phyloP scores from a whole-genome alignment of 306 rosid species.

The Delonix regia region DNA sequence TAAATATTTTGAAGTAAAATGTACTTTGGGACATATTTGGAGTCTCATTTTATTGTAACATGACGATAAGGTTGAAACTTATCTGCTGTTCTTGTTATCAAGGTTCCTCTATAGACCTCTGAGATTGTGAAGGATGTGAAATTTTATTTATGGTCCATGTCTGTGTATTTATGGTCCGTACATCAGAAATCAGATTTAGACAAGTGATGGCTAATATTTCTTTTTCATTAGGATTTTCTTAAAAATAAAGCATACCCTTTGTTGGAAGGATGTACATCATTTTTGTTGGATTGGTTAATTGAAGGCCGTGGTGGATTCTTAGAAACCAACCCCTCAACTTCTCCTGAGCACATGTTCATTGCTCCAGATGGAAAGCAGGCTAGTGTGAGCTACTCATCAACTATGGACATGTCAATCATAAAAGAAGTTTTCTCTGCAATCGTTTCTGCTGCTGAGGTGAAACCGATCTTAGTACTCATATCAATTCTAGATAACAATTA shows the following conservation, averaged over 20 bases:
- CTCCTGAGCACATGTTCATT: slow-evolving; percentile 93
- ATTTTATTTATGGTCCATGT: slow-evolving; percentile 19
- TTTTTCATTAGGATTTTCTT: slow-evolving; percentile 68
- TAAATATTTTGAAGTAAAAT: not conserved
- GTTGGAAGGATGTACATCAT: slow-evolving; percentile 88
- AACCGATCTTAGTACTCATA: slow-evolving; percentile 34
- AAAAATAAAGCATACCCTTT: slow-evolving; percentile 89
- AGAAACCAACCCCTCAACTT: slow-evolving; percentile 97
- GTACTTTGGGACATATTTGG: not conserved
- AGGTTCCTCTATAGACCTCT: slow-evolving; percentile 6
- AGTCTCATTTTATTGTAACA: slow-evolving; percentile 21
- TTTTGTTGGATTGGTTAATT: slow-evolving; percentile 98
- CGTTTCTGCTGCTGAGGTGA: slow-evolving; percentile 85
- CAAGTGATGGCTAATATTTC: slow-evolving; percentile 35
- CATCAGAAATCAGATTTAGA: not conserved
- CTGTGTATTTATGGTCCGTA: not conserved
- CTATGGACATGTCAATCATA: slow-evolving; percentile 91
- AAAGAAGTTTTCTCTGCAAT: slow-evolving; percentile 80
- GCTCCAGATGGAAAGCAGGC: slow-evolving; percentile 87
- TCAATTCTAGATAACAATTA: slow-evolving; percentile 9
- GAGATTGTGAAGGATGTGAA: slow-evolving; percentile 2
- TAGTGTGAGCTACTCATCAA: slow-evolving; percentile 95
- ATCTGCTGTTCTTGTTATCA: slow-evolving; percentile 11
- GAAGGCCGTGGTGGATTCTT: slow-evolving; percentile 76
- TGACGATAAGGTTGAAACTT: slow-evolving; percentile 8